These are phyloP conservation scores for Starmerella bombicola DNA, from an alignment of 805 yeast genomes.

Conservation along the genomic window DNA sequence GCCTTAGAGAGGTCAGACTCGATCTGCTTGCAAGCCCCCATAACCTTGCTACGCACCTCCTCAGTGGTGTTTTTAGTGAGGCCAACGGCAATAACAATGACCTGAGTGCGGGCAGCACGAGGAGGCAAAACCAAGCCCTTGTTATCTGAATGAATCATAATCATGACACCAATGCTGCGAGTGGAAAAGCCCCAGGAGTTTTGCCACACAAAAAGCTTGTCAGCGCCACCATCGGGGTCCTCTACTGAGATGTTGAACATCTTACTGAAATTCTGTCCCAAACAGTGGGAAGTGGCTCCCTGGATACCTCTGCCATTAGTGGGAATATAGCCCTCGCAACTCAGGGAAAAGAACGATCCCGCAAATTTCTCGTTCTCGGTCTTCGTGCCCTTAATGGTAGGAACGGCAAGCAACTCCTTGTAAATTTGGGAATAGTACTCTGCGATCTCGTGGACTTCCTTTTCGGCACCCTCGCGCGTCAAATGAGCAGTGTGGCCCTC, in stretches of 20 bases:
- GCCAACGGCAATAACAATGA: constrained; percentile 90
- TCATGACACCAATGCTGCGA: constrained; percentile 98
- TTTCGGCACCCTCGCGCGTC: constrained; percentile 64
- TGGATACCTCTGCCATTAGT: constrained; percentile 99
- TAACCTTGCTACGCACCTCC: constrained; percentile 59
- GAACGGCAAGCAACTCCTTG: constrained; percentile 89
- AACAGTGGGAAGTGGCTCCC: constrained; percentile 96
- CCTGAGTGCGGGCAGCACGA: constrained; percentile 85
- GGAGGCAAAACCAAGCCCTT: constrained; percentile 98
- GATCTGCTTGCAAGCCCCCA: constrained; percentile 54
- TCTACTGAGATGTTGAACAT: constrained; percentile 95
- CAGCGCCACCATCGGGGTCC: constrained; percentile 71
- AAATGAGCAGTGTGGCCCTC: constrained; percentile 99
- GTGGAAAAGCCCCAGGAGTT: constrained; percentile 99
- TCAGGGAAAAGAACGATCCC: constrained; percentile 91
- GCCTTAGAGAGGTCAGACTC: constrained; percentile 47
- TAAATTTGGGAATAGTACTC: constrained; percentile 76
- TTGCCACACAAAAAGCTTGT: constrained; percentile 81
- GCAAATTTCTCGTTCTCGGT: constrained; percentile 98
- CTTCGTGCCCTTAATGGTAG: constrained; percentile 87
- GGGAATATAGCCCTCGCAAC: constrained; percentile 93
- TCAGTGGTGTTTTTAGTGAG: constrained; percentile 73
- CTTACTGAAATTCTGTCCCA: constrained; percentile 96
- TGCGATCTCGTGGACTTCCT: constrained; percentile 75
- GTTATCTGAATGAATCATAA: constrained; percentile 96